Conservation (phyloP, 495 filamentous ascomycete species). For the Neurospora cerealis region DNA sequence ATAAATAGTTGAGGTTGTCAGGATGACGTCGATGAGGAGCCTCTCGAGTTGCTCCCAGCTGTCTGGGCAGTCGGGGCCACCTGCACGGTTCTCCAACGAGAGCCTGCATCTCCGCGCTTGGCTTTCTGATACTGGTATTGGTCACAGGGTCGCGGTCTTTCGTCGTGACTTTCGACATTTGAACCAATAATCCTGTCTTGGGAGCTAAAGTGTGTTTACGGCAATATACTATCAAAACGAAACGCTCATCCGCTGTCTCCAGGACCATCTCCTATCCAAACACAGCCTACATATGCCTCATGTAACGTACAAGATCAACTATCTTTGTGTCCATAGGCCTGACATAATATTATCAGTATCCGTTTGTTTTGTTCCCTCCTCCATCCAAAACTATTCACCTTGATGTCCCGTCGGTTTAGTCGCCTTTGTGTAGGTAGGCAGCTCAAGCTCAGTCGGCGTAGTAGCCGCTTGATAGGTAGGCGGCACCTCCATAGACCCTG, state of each 20-base stretch:
- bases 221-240: background rate
- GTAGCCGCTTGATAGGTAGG: background rate
- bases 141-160: background rate
- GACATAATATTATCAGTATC: too few species aligned
- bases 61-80: background rate
- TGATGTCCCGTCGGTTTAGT: too few species aligned
- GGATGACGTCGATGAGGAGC: background rate
- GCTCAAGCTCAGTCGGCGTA: too few species aligned
- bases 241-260: background rate
- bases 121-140: background rate
- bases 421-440: background rate
- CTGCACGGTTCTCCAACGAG: background rate
- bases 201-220: background rate
- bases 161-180: background rate
- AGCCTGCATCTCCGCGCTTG: background rate
- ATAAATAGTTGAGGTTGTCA: background rate
- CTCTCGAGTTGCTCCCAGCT: background rate
- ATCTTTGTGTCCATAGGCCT: too few species aligned
- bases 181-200: background rate
- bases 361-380: too few species aligned
- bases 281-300: background rate
- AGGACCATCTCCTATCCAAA: background rate
- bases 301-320: background rate
- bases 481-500: background rate
- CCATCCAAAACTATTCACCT: too few species aligned